Base-by-base conservation (phyloP, 78 protist species). In the Andalucia godoyi region DNA sequence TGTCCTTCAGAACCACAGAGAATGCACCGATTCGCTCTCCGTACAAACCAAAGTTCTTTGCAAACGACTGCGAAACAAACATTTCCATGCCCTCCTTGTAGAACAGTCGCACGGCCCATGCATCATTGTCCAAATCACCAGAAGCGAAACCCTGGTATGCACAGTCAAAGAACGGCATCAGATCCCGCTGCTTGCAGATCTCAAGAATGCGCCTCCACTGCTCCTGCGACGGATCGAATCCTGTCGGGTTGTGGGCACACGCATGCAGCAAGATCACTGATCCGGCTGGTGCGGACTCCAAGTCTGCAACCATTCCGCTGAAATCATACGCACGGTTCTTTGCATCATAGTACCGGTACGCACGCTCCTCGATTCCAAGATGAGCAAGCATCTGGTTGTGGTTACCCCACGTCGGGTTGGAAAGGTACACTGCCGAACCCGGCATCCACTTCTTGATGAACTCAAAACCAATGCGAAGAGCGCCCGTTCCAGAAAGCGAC, bases 241-340 rank as follows among this genome's bases (percentile, higher is more conserved):
- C 99, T 10, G 99, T 95, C 41, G 99, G 99, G 80, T 97, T 97
- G 78, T 97, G 99, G 5, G 99, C 97, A 75, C 96, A 89, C 25
- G 94, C 90, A 50, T 97, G 99, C 41, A 97, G 49, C 42, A 95
- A 36, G 29, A 92, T 39, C 40, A 84, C 66, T 5, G 80, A 55
- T 0, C 88, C 88, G 18, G 50, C 72, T 30, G 77, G 83, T 23
- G 83, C 85, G 12, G 64, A 66, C 18, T 5, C 30, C 29, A 90
- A 29, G 54, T 87, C 93, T 33, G 55, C 91, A 15, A 76, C 9
- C 91, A 95, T 73, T 25, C 89, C 95, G 7, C 60, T 76, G 30
- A 86, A 72, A 67, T 89, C 90, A 27, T 92, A 43, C 27, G 80
- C 81, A 57, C 40, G 4, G 18, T 85, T 81, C 6, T 34, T 8